phyloP scores from a whole-genome alignment of 2,329 filamentous ascomycete genomes.

The Alternaria metachromatica region DNA sequence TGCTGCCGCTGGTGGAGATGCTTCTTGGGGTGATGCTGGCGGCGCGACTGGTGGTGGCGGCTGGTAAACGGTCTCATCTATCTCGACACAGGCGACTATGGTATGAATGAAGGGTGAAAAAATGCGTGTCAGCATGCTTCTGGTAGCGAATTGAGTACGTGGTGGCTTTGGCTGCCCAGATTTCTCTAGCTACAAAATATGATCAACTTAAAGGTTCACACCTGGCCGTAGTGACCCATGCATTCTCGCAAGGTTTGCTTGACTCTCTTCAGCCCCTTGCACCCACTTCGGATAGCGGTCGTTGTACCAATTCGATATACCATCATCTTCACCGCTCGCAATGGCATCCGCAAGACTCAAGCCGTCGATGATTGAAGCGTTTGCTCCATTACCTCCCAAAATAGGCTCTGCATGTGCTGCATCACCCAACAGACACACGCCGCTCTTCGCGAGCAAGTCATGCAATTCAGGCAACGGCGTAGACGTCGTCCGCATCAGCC shows the following conservation, averaged over 20 bases:
- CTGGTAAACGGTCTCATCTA: constrained; percentile 13
- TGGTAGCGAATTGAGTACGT: background rate
- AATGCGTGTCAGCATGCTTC: background rate
- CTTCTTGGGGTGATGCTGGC: constrained; percentile 20
- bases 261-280: background rate
- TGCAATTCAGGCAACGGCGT: constrained; percentile 27
- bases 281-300: background rate
- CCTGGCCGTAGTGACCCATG: background rate
- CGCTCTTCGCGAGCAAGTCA: constrained; percentile 5
- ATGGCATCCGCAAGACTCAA: constrained; percentile 33
- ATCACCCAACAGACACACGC: constrained; percentile 43
- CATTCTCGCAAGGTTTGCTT: background rate
- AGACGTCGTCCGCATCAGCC: constrained; percentile 50
- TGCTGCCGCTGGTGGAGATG: constrained; percentile 22
- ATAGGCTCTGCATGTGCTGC: constrained; percentile 51
- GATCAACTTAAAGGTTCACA: background rate
- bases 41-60: constrained; percentile 1
- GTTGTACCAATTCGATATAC: background rate
- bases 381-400: constrained; percentile 50
- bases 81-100: background rate
- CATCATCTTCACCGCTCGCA: background rate
- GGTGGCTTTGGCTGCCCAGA: background rate
- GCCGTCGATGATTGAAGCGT: constrained; percentile 49
- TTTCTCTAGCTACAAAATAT: background rate
- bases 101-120: background rate